phyloP scores from a whole-genome alignment of 495 filamentous ascomycete genomes.

The Mycothermus thermophilus region DNA sequence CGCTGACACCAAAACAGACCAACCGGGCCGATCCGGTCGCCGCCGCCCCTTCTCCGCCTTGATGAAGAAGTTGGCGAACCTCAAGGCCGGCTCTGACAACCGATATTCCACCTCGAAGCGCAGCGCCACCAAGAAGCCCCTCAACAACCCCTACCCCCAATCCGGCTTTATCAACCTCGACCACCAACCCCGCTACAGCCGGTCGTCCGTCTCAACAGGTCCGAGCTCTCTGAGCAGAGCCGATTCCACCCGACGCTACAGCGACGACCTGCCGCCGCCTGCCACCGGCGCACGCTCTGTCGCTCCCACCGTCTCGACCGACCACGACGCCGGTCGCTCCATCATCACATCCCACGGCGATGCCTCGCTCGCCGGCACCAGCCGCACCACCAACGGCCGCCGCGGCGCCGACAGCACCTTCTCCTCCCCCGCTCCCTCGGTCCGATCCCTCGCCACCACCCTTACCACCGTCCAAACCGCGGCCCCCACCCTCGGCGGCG shows the following conservation, averaged over 20 bases:
- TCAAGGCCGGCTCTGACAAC: conserved; percentile 44
- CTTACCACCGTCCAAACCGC: conserved; percentile 91
- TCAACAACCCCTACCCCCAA: conserved; percentile 75
- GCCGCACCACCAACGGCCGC: conserved; percentile 48
- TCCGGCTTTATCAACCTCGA: conserved; percentile 34
- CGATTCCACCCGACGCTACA: conserved; percentile 42
- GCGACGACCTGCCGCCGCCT: conserved; percentile 42
- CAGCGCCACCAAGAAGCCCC: conserved; percentile 40
- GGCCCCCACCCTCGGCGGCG: conserved; percentile 46
- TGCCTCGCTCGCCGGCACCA: conserved; percentile 44
- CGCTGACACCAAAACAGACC: conserved; percentile 22
- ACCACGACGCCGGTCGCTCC: conserved; percentile 58
- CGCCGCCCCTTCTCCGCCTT: conserved; percentile 80
- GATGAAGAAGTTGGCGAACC: conserved; percentile 85
- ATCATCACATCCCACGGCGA: conserved; percentile 68
- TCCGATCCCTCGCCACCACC: conserved; percentile 84
- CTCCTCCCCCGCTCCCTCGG: conserved; percentile 83
- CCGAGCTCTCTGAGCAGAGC: conserved; percentile 30
- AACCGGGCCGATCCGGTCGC: conserved; percentile 37
- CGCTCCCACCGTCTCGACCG: conserved; percentile 70
- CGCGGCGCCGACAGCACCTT: conserved; percentile 77
- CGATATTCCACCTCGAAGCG: conserved; percentile 22
- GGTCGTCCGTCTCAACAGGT: conserved; percentile 43
- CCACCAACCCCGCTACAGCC: conserved; percentile 36
- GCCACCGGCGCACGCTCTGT: conserved; percentile 53